Evolutionary conservation across 371 early-diverging fungal genomes (phyloP), one percentile per base, ranked within the genome.

Genomic region (Haplosporangium sp.): DNA sequence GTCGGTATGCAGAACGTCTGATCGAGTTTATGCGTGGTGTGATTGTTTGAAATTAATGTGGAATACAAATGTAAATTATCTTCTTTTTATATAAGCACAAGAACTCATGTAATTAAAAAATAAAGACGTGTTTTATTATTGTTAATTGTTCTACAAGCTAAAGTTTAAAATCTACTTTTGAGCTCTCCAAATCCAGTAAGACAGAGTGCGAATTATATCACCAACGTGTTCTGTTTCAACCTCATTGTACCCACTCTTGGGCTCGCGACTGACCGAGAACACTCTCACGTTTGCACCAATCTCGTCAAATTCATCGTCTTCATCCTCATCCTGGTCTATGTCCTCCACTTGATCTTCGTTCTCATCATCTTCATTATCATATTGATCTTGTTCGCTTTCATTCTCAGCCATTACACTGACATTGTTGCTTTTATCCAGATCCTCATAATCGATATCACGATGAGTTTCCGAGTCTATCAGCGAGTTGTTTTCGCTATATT

Each of bases 1-100:
- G 84, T n/a, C 78, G 90, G 19, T 90, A 88, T 68, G 86, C 89
- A 0, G 84, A 85, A 61, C 70, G 90, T 11, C 67, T 90, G 47
- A 42, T 88, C 42, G 85, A 84, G 44, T 90, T 83, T 62, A 79
- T 90, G 65, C 71, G 77, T 4, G 83, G 85, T 0, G 72, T 63
- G 5, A 59, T 72, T 15, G 63, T 72, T 19, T 81, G 65, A 61
- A 61, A 45, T 15, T 13, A 45, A 45, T 45, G 45, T 3, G 27
- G 27, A 27, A 45, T 27, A 27, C 45, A 45, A 45, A 13, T 45
- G 45, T 45, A 45, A 45, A 55, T 11, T 35, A 20, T 3, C 34
- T 55, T 34, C 34, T 55, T 15, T 5, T 50, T 15, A 50, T 47
- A 13, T n/a, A n/a, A n/a, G n/a, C n/a, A n/a, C n/a, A n/a, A n/a